These are phyloP conservation scores for Leccinum rimulosum DNA, from an alignment of 768 basidiomycete genomes.

Conservation along the genomic window DNA sequence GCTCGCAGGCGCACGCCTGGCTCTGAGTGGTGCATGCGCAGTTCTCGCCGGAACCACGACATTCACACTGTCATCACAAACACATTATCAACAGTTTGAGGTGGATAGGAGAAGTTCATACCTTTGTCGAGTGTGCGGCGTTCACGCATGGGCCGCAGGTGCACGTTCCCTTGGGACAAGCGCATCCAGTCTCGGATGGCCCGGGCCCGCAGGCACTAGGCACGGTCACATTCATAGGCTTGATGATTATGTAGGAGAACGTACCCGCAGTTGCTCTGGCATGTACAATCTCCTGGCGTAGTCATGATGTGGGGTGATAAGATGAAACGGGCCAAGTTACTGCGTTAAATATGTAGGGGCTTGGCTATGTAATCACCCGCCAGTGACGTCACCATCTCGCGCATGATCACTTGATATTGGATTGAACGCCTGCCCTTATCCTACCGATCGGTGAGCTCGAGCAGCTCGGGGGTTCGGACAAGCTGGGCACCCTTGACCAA, in stretches of 20 bases:
- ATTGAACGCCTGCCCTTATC: background rate
- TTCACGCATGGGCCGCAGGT: constrained; percentile 32
- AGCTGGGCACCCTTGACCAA: too few relatives aligned
- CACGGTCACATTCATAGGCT: background rate
- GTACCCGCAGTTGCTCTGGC: constrained; percentile 29
- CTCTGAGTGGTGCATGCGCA: constrained; percentile 20
- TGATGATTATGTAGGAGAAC: background rate
- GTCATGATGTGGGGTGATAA: constrained; percentile 18
- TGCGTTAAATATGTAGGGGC: background rate
- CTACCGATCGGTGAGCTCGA: background rate
- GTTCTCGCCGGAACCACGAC: constrained; percentile 15
- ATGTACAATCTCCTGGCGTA: constrained; percentile 22
- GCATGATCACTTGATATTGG: background rate
- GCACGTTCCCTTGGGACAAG: constrained; percentile 31
- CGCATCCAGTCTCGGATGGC: constrained; percentile 30
- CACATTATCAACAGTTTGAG: background rate
- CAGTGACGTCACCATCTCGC: background rate
- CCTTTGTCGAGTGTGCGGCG: constrained; percentile 25
- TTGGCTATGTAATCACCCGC: background rate
- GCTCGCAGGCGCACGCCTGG: constrained; percentile 16
- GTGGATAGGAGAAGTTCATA: background rate
- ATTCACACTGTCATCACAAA: constrained; percentile 17
- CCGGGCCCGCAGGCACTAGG: constrained; percentile 33
- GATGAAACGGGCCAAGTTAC: background rate
- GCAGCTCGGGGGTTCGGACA: too few relatives aligned